A percentile compares a stretch with the other conserved stretches of the same genome.
These are phyloP conservation scores for Achaetomium macrosporum DNA, from an alignment of 2,329 filamentous ascomycete species.

Conservation along the genomic window DNA sequence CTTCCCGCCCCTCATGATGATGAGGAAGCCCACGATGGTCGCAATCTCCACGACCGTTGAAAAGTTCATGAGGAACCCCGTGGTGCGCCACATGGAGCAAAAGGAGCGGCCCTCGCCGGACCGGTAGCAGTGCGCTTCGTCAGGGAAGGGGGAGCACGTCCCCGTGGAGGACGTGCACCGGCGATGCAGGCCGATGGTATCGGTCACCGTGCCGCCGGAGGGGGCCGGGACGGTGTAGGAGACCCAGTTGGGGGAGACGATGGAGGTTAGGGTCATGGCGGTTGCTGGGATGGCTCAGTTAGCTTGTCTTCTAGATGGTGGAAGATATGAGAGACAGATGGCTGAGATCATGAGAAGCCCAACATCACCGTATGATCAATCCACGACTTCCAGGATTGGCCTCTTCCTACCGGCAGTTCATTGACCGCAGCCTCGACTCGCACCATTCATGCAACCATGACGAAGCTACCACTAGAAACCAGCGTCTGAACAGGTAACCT, in stretches of 20 bases:
- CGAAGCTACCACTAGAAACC: no score
- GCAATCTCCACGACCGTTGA: slow-evolving; percentile 76
- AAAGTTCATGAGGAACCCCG: slow-evolving; percentile 83
- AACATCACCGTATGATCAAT: no score
- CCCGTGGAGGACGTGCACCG: slow-evolving; percentile 68
- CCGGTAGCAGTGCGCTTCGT: slow-evolving; percentile 48
- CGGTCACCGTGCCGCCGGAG: slow-evolving; percentile 42
- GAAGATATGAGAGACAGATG: no score
- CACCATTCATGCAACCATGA: no score
- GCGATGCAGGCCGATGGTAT: slow-evolving; percentile 71
- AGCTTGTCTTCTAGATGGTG: background rate
- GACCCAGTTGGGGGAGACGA: slow-evolving; percentile 66
- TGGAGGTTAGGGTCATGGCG: slow-evolving; percentile 63
- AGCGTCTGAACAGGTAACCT: no score
- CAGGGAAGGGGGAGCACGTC: slow-evolving; percentile 34
- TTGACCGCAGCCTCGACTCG: no score
- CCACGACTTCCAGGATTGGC: no score
- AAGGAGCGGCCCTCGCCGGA: slow-evolving; percentile 41
- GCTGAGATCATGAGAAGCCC: no score
- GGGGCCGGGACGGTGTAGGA: slow-evolving; percentile 52
- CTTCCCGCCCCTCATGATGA: slow-evolving; percentile 73
- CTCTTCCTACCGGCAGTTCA: no score
- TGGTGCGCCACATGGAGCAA: slow-evolving; percentile 85
- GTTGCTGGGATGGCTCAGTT: slow-evolving; percentile 47
- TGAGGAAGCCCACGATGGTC: slow-evolving; percentile 69